These are phyloP conservation scores for Isochrysis galbana DNA, from an alignment of 78 protist species.

Conservation along the genomic window DNA sequence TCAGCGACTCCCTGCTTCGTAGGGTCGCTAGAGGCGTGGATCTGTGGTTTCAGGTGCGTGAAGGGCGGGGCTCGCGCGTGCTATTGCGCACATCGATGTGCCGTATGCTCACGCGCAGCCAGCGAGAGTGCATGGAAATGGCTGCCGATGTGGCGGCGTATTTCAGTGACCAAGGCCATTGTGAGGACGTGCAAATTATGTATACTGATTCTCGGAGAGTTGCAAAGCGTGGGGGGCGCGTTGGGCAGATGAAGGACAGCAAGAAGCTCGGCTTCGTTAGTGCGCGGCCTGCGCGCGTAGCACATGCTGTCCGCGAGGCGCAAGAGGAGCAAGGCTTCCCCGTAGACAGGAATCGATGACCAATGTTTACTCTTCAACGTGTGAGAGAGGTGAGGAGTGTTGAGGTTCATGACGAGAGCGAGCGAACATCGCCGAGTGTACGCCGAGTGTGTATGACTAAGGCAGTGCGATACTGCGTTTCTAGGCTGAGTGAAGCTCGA, in stretches of 20 bases:
- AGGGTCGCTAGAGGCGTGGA: not conserved
- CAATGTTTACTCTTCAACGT: no score
- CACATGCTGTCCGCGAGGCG: no score
- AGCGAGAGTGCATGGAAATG: not conserved
- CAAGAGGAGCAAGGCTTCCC: no score
- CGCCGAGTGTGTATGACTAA: no score
- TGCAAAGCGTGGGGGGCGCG: not conserved
- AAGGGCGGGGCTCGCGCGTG: not conserved
- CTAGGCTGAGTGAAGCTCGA: no score
- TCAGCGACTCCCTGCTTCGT: not conserved
- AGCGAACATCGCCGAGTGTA: no score
- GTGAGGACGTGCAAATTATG: not conserved
- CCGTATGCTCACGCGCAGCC: not conserved
- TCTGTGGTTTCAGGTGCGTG: slow-evolving; percentile 7
- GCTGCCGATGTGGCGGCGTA: not conserved
- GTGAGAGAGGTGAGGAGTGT: no score
- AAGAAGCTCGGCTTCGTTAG: not conserved
- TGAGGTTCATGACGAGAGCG: no score
- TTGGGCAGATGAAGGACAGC: not conserved
- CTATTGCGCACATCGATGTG: not conserved
- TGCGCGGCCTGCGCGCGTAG: not conserved
- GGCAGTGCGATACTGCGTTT: no score
- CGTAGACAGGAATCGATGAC: no score
- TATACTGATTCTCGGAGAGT: not conserved
- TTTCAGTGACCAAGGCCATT: not conserved